These are phyloP conservation scores for Aphanoascus verrucosus DNA, from an alignment of 2,329 filamentous ascomycete species.

Conservation along the genomic window DNA sequence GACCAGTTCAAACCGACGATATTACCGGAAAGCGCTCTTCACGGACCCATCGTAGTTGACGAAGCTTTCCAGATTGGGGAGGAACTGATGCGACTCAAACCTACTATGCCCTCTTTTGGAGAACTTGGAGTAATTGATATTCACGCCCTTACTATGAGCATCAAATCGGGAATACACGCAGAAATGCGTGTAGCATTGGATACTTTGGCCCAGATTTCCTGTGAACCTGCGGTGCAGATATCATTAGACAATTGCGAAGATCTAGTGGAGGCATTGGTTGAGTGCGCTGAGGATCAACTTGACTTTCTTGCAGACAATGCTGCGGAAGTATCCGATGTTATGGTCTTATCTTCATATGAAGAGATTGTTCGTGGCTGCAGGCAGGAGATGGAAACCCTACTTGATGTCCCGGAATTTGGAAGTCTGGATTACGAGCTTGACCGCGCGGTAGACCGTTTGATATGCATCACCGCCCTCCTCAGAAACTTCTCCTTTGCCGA, in stretches of 20 bases:
- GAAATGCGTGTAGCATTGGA: conserved; percentile 88
- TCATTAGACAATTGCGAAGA: conserved; percentile 72
- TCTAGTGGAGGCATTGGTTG: conserved; percentile 73
- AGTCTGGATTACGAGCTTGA: conserved; percentile 71
- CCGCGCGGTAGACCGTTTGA: conserved; percentile 71
- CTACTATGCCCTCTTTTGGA: conserved; percentile 60
- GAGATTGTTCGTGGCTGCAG: conserved; percentile 73
- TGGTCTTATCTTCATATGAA: conserved; percentile 75
- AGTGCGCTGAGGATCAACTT: conserved; percentile 82
- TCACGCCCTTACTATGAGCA: conserved; percentile 73
- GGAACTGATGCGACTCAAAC: conserved; percentile 57
- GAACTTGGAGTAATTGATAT: conserved; percentile 87
- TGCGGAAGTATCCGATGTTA: conserved; percentile 73
- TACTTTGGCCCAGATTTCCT: conserved; percentile 62
- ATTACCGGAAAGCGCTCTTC: conserved; percentile 43
- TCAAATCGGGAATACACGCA: conserved; percentile 79
- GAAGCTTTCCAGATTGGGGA: conserved; percentile 54
- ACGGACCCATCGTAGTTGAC: conserved; percentile 62
- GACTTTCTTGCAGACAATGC: conserved; percentile 76
- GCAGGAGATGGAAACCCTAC: conserved; percentile 59
- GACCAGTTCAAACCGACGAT: conserved; percentile 40
- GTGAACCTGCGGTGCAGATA: conserved; percentile 52
- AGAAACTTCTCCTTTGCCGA: conserved; percentile 83
- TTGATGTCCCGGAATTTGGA: conserved; percentile 63
- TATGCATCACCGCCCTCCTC: conserved; percentile 84